Evolutionary conservation across 1,139 yeast species (phyloP), one percentile per base, ranked within the genome.

Genomic region (Blastobotrys raffinosifermentans): DNA sequence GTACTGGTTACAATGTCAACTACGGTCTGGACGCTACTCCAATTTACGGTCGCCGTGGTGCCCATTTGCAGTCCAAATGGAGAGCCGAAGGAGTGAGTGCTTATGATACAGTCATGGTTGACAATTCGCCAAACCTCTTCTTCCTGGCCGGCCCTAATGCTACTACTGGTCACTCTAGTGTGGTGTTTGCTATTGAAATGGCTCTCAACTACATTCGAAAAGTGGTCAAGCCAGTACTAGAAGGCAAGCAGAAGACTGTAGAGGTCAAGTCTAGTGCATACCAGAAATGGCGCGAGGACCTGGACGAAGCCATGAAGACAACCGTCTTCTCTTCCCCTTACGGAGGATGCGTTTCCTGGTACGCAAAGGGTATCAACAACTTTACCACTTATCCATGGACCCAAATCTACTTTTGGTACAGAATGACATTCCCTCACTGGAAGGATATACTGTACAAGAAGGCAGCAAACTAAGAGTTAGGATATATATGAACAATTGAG

Each of bases 1-100:
- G 61, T 4, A 57, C 61, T 3, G 62, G 61, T 4, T 44, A 41
- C 31, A 30, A 41, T 19, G 29, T 34, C 10, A 19, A 13, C n/a
- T 27, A 38, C 19, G 27, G 32, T 6, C 25, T 41, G 32, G 18
- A 35, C 11, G 15, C 34, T 26, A 29, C 41, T 22, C 27, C 35
- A 6, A 25, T 44, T 23, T 13, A n/a, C 16, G 43, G 48, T 4
- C 41, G 39, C 15, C 32, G 38, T 11, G 32, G 44, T 2, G 34
- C 29, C 11, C 18, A 14, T 1, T 15, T 44, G 14, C 31, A 23
- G 4, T 21, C 36, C n/a, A 38, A 39, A 15, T 44, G 48, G 48
- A 30, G 26, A n/a, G 15, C 31, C n/a, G 43, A 41, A 13, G 44
- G 46, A 8, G 35, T 38, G 2, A 31, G 40, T 2, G 48, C 48